Base-by-base conservation (phyloP, 345 rosid species). In the Pistacia atlantica region DNA sequence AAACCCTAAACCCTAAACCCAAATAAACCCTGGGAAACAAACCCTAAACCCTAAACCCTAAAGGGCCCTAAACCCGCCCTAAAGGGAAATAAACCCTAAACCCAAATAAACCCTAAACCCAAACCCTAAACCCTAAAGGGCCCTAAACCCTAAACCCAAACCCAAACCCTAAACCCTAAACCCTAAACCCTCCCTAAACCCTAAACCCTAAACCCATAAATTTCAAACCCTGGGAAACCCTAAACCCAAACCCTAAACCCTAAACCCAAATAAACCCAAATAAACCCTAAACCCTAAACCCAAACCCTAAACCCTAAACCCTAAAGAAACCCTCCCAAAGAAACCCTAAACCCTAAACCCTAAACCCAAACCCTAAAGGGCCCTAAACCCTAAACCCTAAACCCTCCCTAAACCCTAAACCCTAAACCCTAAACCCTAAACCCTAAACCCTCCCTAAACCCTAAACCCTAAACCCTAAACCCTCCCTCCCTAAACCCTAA, bases 381-480 rank as follows among this genome's bases (percentile, higher is more conserved):
- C 17, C 63, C 65, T 51, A 62, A 75, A 55, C 60, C 65, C 33
- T 17, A 55, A 63, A 56, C 59, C 69, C 38, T 31, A 51, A 56
- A 25, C 68, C 77, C 25, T n/a, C 68, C 58, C 58, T 13, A 74
- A 74, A 45, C 71, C 61, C 72, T 38, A 59, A 76, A 69, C 74
- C 79, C 66, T 45, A 59, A 69, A 68, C 67, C 79, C 74, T 56
- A 76, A 68, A 37, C 79, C 73, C 72, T 35, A 76, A 67, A 56
- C 79, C 79, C 57, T 22, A 76, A 69, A 57, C n/a, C n/a, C n/a
- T n/a, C 73, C 79, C 35, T 25, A 68, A 69, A 20, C 79, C 79
- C 33, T 25, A 77, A 77, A 69, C 28, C 75, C 74, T 31, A 16
- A 69, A 69, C 45, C 74, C 79, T 46, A 22, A 46, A 69, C 28